Base-by-base conservation (phyloP, 805 yeast species). In the Blastobotrys parvus region DNA sequence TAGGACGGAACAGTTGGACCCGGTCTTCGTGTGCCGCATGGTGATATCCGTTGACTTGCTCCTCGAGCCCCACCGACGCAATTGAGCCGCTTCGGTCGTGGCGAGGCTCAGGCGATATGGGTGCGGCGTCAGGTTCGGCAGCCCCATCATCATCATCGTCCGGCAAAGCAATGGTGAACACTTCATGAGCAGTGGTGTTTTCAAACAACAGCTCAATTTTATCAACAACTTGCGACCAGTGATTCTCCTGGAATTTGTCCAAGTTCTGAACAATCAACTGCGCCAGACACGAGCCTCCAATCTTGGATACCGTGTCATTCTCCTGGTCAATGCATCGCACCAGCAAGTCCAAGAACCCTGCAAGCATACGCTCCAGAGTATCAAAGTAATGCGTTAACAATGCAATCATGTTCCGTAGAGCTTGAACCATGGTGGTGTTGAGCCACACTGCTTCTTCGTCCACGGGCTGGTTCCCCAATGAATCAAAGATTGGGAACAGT, bases 381-480 rank as follows among this genome's bases (percentile, higher is more conserved):
- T 75, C 84, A 60, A 89, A 92, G 63, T 84, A 90, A 49, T 80
- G 83, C 0, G 88, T 75, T 57, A 90, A 84, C 44, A 92, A 67
- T 0, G 84, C 80, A 54, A 90, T 80, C 80, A 88, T 75, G 55
- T 85, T 85, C 60, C 94, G 78, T 58, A 94, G 69, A 0, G 97
- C 97, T 63, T 92, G 98, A 49, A 94, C 88, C 62, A 92, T 73
- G 0, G 99, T 92, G 0, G 98, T 89, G 0, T 96, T 87, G 38
- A 92, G 67, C 99, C 99, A 92, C 11, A 94, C 94, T 38, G 95
- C 85, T 52, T 87, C 63, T 48, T 84, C 94, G 60, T 90, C 98
- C 50, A 79, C 82, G 80, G 92, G 84, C 55, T 80, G 82, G 34
- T 75, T 74, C 41, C 82, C 77, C 51, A 92, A 70, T 4, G 87